A percentile compares a stretch with the other conserved stretches of the same genome.
phyloP scores from a whole-genome alignment of 2,329 filamentous ascomycete species.

The Lasiodiplodia gonubiensis region DNA sequence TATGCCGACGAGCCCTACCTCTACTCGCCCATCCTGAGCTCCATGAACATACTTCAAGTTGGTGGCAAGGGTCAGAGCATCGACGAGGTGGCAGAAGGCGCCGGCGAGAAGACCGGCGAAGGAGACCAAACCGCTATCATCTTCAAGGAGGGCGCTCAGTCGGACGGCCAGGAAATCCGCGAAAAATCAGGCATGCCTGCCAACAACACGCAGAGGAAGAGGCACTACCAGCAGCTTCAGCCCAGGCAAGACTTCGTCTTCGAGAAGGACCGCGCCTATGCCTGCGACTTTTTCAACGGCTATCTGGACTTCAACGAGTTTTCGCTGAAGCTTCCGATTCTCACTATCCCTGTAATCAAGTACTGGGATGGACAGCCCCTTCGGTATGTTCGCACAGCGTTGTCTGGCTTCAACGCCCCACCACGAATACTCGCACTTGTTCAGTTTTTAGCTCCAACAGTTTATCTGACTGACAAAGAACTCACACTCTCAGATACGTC shows the following conservation, averaged over 20 bases:
- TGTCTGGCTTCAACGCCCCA: not conserved
- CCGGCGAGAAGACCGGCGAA: slow-evolving; percentile 66
- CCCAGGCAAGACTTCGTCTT: slow-evolving; percentile 65
- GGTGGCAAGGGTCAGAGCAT: slow-evolving; percentile 51
- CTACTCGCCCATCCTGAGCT: slow-evolving; percentile 80
- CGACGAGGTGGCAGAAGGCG: slow-evolving; percentile 53
- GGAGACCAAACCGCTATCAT: slow-evolving; percentile 67
- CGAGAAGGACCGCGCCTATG: slow-evolving; percentile 66
- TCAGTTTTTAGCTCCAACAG: slow-evolving; percentile 4
- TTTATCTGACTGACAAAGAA: slow-evolving; percentile 58
- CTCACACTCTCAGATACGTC: slow-evolving; percentile 88
- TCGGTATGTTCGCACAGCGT: slow-evolving; percentile 61
- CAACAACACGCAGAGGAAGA: slow-evolving; percentile 57
- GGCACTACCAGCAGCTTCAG: slow-evolving; percentile 63
- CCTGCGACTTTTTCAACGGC: slow-evolving; percentile 83
- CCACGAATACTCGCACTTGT: not conserved
- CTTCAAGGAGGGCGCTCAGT: slow-evolving; percentile 59
- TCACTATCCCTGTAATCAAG: slow-evolving; percentile 73
- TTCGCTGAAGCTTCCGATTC: slow-evolving; percentile 72
- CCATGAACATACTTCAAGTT: slow-evolving; percentile 77
- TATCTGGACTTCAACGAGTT: slow-evolving; percentile 88
- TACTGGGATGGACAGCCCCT: slow-evolving; percentile 82
- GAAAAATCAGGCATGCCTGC: slow-evolving; percentile 48
- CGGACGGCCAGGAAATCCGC: slow-evolving; percentile 50
- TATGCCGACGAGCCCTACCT: slow-evolving; percentile 86